Base-by-base conservation (phyloP, 129 eudicot genomes). In the Arctium minus region DNA sequence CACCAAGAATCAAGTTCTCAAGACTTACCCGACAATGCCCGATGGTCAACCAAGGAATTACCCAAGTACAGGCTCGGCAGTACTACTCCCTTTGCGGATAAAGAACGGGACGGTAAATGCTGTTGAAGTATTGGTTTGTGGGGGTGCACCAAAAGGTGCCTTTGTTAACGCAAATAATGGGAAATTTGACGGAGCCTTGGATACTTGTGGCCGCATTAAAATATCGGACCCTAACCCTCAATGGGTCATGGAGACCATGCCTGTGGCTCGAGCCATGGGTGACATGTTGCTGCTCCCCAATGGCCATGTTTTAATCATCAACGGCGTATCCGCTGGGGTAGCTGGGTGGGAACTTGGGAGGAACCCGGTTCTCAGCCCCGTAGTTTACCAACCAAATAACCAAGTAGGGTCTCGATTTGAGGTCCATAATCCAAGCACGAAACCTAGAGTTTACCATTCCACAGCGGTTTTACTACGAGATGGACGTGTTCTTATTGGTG, bases 401-500 rank as follows among this genome's bases (percentile, higher is more conserved):
- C 74, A 38, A 6, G 1, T 37, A 0, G 88, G 84, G 17, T 80
- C 86, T 0, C 64, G 92, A 30, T 91, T 91, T 4, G 85, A 85
- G 82, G 83, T 86, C 8, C 88, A 85, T 39, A 85, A 80, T 6
- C 83, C 90, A 10, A 85, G 82, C 48, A 83, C 70, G 3, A 89
- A 29, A 32, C 91, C 95, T 0, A 72, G 95, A 56, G 79, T 91
- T 48, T 91, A 91, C 84, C 95, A 91, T 68, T 91, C 92, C 1
- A 67, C 92, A 12, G 88, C 88, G 0, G 46, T 86, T 36, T 31
- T 91, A 17, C 71, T 91, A 4, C 18, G 87, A n/a, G 94, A 91
- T 62, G 94, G 94, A 2, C 85, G 94, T 46, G 89, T 91, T 32
- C 81, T 91, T 6, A 92, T 91, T 40, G 91, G 89, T 74, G 95